phyloP scores from a whole-genome alignment of 495 filamentous ascomycete species.

The Emericellopsis terricola region DNA sequence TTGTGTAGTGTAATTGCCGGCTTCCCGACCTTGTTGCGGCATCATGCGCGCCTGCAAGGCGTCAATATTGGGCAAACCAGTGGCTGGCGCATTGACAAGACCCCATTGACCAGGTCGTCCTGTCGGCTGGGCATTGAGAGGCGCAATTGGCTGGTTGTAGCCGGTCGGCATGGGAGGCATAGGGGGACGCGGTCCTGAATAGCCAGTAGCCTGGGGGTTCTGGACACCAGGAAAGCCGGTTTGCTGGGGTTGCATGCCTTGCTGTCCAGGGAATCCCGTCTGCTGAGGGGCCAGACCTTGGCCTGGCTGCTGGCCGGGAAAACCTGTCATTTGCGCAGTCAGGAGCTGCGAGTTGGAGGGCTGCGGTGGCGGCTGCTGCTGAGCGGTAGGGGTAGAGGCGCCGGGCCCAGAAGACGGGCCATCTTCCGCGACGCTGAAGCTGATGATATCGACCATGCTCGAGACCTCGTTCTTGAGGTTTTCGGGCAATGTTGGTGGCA shows the following conservation, averaged over 20 bases:
- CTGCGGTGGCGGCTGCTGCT: constrained; percentile 60
- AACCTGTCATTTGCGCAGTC: constrained; percentile 52
- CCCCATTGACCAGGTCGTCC: constrained; percentile 96
- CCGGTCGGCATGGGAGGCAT: constrained; percentile 93
- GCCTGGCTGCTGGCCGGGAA: constrained; percentile 13
- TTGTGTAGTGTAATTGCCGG: constrained; percentile 64
- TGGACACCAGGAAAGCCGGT: constrained; percentile 31
- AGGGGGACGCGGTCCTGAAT: constrained; percentile 65
- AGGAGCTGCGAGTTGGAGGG: constrained; percentile 57
- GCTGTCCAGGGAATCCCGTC: background rate
- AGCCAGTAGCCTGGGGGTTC: constrained; percentile 38
- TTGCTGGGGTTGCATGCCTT: constrained; percentile 36
- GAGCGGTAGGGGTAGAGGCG: constrained; percentile 48
- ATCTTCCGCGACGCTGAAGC: constrained; percentile 78
- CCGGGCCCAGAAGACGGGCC: constrained; percentile 25
- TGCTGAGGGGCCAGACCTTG: constrained; percentile 20
- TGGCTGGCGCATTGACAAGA: constrained; percentile 81
- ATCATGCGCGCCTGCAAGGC: constrained; percentile 92
- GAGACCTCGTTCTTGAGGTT: constrained; percentile 90
- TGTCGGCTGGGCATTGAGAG: constrained; percentile 85
- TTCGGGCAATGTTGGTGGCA: constrained; percentile 64
- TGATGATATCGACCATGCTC: constrained; percentile 99
- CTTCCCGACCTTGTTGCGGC: constrained; percentile 88
- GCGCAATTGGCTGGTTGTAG: constrained; percentile 45
- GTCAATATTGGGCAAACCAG: constrained; percentile 84